Percentiles rank a stretch among this genome's conserved stretches.
Evolutionary conservation across 208 protist genomes (phyloP).

Genomic region (Acanthamoeba culbertsoni): DNA sequence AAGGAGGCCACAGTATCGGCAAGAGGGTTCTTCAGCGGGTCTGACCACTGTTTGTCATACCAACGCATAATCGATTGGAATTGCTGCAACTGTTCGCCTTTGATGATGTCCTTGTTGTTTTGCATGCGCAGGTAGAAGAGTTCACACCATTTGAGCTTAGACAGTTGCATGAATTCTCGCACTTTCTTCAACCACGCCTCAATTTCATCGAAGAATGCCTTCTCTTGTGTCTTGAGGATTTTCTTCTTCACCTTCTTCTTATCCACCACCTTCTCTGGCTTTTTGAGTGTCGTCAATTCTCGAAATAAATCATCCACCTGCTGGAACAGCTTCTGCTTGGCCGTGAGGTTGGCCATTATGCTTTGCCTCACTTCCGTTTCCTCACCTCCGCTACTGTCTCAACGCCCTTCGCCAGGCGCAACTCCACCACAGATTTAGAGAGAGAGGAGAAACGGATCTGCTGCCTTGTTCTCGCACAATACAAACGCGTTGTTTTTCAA

Average conservation of each 20-base stretch:
- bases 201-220: neutral
- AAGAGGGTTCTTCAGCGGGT: neutral
- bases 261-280: neutral
- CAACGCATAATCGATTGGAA: neutral
- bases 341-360: neutral
- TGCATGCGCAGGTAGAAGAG: constrained; percentile 27
- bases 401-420: too few species aligned
- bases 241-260: constrained; percentile 55
- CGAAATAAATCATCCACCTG: neutral
- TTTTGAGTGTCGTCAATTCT: neutral
- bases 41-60: constrained; percentile 29
- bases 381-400: neutral
- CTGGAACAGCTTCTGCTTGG: constrained; percentile 13
- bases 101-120: neutral
- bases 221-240: neutral
- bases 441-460: too few species aligned
- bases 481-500: too few species aligned
- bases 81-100: neutral
- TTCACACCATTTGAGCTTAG: neutral
- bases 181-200: neutral
- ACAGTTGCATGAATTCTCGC: neutral
- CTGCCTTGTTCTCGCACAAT: too few species aligned
- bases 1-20: neutral
- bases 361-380: neutral
- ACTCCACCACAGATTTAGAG: too few species aligned